phyloP scores from a whole-genome alignment of 495 filamentous ascomycete species.

The Tuber melanosporum region DNA sequence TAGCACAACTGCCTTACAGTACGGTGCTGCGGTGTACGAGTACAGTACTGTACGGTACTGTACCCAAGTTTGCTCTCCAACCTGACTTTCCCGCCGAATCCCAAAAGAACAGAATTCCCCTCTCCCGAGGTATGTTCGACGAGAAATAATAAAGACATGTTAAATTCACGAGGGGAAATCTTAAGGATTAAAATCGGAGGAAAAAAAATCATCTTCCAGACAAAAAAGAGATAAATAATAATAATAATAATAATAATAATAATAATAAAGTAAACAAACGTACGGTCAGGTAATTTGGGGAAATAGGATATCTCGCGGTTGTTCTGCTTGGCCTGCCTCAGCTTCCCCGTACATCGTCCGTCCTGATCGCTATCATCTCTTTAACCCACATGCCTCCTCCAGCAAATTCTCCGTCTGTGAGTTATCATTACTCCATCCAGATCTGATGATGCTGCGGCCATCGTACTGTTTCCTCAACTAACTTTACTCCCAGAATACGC shows the following conservation, averaged over 20 bases:
- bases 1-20: background rate
- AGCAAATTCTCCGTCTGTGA: constrained; percentile 40
- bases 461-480: constrained; percentile 15
- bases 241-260: background rate
- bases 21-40: background rate
- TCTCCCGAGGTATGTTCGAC: background rate
- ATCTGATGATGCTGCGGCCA: constrained; percentile 17
- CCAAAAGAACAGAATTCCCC: background rate
- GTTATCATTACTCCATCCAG: constrained; percentile 19
- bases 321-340: constrained; percentile 19
- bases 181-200: background rate
- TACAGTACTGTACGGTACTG: background rate
- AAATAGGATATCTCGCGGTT: background rate
- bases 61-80: background rate
- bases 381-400: constrained; percentile 39
- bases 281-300: background rate
- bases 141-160: background rate
- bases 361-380: constrained; percentile 31
- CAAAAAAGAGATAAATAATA: background rate
- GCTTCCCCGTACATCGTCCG: constrained; percentile 16
- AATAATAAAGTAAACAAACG: background rate
- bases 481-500: constrained; percentile 26
- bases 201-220: background rate
- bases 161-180: background rate
- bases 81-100: background rate